A percentile compares a stretch with the other conserved stretches of the same genome.
These are phyloP conservation scores for Parastagonospora nodorum DNA, from an alignment of 2,329 filamentous ascomycete species.

Conservation along the genomic window DNA sequence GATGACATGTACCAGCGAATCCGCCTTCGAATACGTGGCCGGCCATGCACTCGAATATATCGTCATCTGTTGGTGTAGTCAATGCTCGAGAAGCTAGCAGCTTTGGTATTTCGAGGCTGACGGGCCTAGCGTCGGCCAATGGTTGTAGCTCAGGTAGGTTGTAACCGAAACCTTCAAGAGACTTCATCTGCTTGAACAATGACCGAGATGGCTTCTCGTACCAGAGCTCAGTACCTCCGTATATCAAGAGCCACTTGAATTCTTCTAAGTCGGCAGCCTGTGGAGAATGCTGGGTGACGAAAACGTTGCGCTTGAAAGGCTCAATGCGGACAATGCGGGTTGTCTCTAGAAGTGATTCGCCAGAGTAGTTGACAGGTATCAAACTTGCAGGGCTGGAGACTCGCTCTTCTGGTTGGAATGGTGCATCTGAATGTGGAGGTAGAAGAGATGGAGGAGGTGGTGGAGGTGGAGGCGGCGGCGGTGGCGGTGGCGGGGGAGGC, in stretches of 20 bases:
- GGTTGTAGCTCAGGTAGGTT: conserved; percentile 17
- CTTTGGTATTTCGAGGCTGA: conserved; percentile 27
- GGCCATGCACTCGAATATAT: conserved; percentile 30
- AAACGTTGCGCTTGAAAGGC: conserved; percentile 32
- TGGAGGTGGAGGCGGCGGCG: conserved; percentile 15
- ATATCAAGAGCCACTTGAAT: conserved; percentile 34
- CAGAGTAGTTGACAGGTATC: conserved; percentile 27
- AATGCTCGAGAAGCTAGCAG: conserved; percentile 39
- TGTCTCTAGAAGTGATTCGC: conserved; percentile 15
- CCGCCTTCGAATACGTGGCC: conserved; percentile 18
- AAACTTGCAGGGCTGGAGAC: conserved; percentile 20
- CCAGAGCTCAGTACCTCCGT: conserved; percentile 33
- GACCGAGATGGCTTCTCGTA: conserved; percentile 32
- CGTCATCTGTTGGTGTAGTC: conserved; percentile 34
- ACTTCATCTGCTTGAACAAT: conserved; percentile 14
- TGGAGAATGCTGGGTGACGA: conserved; percentile 27
- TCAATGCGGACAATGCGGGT: conserved; percentile 23
- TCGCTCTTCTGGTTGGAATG: conserved; percentile 6
- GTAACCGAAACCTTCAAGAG: conserved; percentile 3
- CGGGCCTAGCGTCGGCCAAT: conserved; percentile 19
- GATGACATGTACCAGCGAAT: conserved; percentile 22
- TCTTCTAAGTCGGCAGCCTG: conserved; percentile 33
- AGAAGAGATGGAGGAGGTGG: conserved; percentile 18
- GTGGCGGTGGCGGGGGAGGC: not conserved
- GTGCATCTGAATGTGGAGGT: conserved; percentile 7